These are phyloP conservation scores for Eimeria necatrix DNA, from an alignment of 169 alveolate genomes.

Conservation along the genomic window DNA sequence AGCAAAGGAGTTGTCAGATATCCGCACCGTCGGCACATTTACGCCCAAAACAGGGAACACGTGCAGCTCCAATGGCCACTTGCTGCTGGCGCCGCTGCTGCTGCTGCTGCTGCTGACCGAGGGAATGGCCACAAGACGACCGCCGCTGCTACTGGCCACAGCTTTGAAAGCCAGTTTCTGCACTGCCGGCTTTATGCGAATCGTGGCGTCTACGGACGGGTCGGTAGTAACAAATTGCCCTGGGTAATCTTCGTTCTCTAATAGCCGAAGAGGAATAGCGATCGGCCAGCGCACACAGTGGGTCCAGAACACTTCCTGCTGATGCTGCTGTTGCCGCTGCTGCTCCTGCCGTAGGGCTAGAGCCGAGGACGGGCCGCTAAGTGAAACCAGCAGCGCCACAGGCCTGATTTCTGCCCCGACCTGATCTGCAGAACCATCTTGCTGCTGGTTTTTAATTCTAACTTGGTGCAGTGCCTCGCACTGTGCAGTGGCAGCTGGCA, in stretches of 20 bases:
- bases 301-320: slow-evolving; percentile 17
- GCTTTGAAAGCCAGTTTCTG: not conserved
- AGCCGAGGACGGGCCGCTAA: slow-evolving; percentile 32
- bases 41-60: not conserved
- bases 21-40: not conserved
- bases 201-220: not conserved
- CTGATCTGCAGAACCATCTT: not conserved
- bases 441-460: not conserved
- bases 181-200: not conserved
- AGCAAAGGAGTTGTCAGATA: slow-evolving; percentile 5
- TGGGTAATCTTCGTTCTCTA: not conserved
- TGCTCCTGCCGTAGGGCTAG: slow-evolving; percentile 18
- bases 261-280: not conserved
- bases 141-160: not conserved
- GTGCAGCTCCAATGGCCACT: slow-evolving; percentile 30
- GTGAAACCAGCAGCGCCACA: not conserved
- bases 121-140: not conserved
- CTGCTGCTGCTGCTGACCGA: slow-evolving; percentile 18
- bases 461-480: not conserved
- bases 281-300: slow-evolving; percentile 35
- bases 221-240: not conserved
- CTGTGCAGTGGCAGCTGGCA: not conserved
- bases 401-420: not conserved
- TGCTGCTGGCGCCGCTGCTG: slow-evolving; percentile 44
- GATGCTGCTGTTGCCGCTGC: slow-evolving; percentile 38